Conservation (phyloP, 805 yeast species). For the Myxozyma nipponensis region DNA sequence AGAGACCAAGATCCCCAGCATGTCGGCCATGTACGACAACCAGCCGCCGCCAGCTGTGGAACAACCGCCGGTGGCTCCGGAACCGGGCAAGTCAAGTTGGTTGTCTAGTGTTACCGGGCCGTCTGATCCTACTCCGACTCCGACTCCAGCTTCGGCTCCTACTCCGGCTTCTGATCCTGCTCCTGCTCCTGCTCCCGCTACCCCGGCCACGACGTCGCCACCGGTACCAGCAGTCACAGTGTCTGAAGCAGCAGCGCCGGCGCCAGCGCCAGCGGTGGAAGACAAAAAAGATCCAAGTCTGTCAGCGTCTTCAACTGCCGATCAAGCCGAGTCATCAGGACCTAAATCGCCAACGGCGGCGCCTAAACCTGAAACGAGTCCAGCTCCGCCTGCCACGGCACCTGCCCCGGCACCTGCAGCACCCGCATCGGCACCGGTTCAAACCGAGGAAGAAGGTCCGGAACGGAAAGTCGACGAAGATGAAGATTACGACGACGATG, state of each 20-base stretch:
- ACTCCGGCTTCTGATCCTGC: conserved; percentile 5
- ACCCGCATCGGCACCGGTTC: not conserved
- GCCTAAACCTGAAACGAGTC: not conserved
- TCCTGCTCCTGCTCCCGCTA: conserved; percentile 1
- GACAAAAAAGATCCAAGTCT: not conserved
- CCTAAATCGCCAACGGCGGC: not conserved
- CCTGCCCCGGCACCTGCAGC: conserved; percentile 6
- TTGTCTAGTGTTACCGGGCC: conserved; percentile 19
- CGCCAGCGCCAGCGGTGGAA: not conserved
- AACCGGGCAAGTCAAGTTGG: conserved; percentile 15
- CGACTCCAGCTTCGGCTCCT: conserved; percentile 4
- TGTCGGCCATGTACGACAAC: conserved; percentile 17
- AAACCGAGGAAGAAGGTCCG: conserved; percentile 17
- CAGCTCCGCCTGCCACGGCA: conserved; percentile 6
- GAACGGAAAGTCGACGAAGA: conserved; percentile 27
- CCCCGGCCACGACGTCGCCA: conserved; percentile 2
- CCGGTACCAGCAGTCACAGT: too few relatives aligned
- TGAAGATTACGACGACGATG: conserved; percentile 26
- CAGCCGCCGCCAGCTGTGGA: conserved; percentile 1
- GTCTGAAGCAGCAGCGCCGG: not conserved
- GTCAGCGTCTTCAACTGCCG: not conserved
- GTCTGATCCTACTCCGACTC: conserved; percentile 1
- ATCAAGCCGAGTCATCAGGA: not conserved
- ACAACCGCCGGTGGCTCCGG: conserved; percentile 3
- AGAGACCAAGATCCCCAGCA: conserved; percentile 16